These are phyloP conservation scores for Dothiorella sarmentorum DNA, from an alignment of 2,329 filamentous ascomycete species.

Conservation along the genomic window DNA sequence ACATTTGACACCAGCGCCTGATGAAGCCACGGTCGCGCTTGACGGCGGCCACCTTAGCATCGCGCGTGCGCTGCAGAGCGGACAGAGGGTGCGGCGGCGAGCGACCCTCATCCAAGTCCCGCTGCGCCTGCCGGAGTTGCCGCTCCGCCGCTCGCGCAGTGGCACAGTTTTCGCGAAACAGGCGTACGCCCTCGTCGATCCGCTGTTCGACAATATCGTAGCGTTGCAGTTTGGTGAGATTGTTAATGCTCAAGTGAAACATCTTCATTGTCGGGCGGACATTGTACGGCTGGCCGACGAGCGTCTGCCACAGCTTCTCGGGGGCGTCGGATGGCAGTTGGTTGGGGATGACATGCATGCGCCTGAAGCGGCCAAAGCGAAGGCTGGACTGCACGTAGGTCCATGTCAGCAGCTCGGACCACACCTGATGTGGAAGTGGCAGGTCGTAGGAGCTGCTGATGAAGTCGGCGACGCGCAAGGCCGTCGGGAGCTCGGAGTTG, in stretches of 20 bases:
- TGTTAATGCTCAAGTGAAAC: slow-evolving; percentile 40
- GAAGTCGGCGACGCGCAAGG: slow-evolving; percentile 58
- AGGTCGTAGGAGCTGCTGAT: slow-evolving; percentile 60
- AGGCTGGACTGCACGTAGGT: slow-evolving; percentile 55
- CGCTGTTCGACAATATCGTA: background rate
- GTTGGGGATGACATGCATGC: slow-evolving; percentile 26
- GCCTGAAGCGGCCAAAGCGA: slow-evolving; percentile 27
- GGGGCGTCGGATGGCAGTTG: slow-evolving; percentile 46
- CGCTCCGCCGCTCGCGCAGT: background rate
- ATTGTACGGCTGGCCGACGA: slow-evolving; percentile 58
- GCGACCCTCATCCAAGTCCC: background rate
- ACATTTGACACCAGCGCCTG: background rate
- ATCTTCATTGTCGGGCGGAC: slow-evolving; percentile 57
- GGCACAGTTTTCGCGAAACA: background rate
- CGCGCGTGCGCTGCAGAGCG: background rate
- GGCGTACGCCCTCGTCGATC: background rate
- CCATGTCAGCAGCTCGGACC: slow-evolving; percentile 67
- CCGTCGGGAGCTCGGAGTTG: slow-evolving; percentile 60
- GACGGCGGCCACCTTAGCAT: background rate
- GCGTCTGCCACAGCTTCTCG: slow-evolving; percentile 54
- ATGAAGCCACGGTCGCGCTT: slow-evolving; percentile 5
- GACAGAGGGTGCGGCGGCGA: background rate
- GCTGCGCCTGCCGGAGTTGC: background rate
- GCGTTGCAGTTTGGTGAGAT: background rate
- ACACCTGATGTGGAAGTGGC: slow-evolving; percentile 55